A percentile compares a stretch with the other conserved stretches of the same genome.
phyloP scores from a whole-genome alignment of 1,139 yeast species.

The Pichia sp. region DNA sequence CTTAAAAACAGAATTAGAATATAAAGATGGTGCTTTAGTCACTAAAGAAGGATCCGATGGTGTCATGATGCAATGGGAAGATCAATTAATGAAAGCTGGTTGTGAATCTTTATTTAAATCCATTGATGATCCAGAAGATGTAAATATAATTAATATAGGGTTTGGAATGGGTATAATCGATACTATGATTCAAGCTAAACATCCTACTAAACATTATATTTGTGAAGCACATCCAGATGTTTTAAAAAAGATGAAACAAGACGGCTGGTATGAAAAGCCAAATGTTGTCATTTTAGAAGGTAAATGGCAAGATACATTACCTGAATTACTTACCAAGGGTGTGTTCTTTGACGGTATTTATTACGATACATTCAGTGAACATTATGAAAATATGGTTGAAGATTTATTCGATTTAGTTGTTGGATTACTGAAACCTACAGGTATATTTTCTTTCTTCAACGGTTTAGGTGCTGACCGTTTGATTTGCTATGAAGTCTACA shows the following conservation, averaged over 20 bases:
- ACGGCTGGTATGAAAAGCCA: conserved; percentile 80
- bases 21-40: conserved; percentile 62
- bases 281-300: conserved; percentile 76
- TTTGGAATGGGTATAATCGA: conserved; percentile 98
- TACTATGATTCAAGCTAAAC: conserved; percentile 54
- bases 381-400: conserved; percentile 66
- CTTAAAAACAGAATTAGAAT: conserved; percentile 60
- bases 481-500: conserved; percentile 84
- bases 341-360: conserved; percentile 81
- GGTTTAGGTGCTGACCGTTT: conserved; percentile 96
- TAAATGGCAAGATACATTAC: conserved; percentile 82
- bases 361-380: conserved; percentile 91
- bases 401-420: conserved; percentile 77
- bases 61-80: conserved; percentile 98
- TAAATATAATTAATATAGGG: conserved; percentile 72
- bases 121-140: conserved; percentile 35
- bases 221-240: conserved; percentile 97
- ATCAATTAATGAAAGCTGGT: conserved; percentile 72
- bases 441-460: conserved; percentile 83
- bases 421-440: conserved; percentile 74
- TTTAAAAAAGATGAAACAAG: conserved; percentile 52
- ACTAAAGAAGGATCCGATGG: conserved; percentile 78
- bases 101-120: conserved; percentile 60
- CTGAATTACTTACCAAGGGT: conserved; percentile 58
- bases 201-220: conserved; percentile 73